Percentiles rank a stretch among this genome's conserved stretches.
Evolutionary conservation across 2,329 filamentous ascomycete genomes (phyloP).

Genomic region (Epichloe brachyelytri): DNA sequence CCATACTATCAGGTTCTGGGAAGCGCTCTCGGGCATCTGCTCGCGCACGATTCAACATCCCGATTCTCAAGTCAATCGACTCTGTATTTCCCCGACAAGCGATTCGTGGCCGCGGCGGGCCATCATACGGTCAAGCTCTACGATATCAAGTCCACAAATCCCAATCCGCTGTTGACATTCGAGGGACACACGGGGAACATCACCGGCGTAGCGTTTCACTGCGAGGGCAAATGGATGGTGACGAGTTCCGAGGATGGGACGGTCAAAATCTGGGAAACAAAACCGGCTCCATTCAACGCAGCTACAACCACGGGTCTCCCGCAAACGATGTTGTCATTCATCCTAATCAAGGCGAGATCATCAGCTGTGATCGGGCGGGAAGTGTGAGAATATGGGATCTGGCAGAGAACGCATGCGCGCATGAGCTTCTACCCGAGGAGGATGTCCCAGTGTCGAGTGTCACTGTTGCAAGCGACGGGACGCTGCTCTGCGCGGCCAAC

Average conservation of each 20-base stretch:
- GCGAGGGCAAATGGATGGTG: constrained; percentile 99
- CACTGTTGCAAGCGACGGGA: constrained; percentile 89
- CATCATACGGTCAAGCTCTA: constrained; percentile 89
- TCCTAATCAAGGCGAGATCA: constrained; percentile 95
- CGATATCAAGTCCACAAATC: constrained; percentile 97
- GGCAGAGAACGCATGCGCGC: constrained; percentile 91
- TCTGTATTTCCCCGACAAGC: constrained; percentile 97
- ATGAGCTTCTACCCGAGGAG: constrained; percentile 91
- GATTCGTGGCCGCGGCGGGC: constrained; percentile 73
- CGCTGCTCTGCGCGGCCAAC: constrained; percentile 84
- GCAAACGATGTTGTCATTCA: constrained; percentile 99
- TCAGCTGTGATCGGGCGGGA: constrained; percentile 86
- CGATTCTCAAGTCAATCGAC: constrained; percentile 94
- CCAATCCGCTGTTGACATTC: constrained; percentile 82
- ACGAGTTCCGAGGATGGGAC: constrained; percentile 94
- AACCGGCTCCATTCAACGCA: constrained; percentile 74
- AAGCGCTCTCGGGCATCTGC: constrained; percentile 93
- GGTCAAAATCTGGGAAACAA: constrained; percentile 94
- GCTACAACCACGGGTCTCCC: constrained; percentile 77
- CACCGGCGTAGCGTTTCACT: constrained; percentile 94
- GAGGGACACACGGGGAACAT: constrained; percentile 94
- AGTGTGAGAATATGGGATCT: constrained; percentile 94
- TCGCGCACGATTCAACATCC: constrained; percentile 96
- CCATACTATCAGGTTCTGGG: constrained; percentile 74
- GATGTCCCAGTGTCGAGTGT: constrained; percentile 90